These are phyloP conservation scores for Parmelia sp. DNA, from an alignment of 495 filamentous ascomycete species.

Conservation along the genomic window DNA sequence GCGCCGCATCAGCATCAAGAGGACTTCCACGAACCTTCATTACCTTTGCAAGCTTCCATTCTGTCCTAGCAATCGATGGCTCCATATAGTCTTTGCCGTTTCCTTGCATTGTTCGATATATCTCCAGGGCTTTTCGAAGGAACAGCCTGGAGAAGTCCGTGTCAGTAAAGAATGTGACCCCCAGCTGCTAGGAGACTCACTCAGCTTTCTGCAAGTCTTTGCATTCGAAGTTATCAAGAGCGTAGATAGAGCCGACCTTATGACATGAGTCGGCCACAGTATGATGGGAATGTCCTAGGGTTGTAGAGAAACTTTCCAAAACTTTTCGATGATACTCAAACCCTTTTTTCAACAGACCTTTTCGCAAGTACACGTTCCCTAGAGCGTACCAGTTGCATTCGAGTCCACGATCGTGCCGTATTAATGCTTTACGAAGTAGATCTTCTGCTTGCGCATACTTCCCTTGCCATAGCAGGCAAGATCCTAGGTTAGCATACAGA, in stretches of 20 bases:
- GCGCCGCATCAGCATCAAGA: neutral
- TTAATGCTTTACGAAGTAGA: conserved; percentile 1
- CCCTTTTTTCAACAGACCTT: neutral
- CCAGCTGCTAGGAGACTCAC: neutral
- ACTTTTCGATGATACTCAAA: neutral
- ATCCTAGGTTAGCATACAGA: conserved; percentile 3
- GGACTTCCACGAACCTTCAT: neutral
- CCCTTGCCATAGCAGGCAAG: conserved; percentile 3
- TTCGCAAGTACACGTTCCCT: conserved; percentile 1
- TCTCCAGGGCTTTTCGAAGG: neutral
- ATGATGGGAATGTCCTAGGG: neutral
- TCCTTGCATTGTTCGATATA: neutral
- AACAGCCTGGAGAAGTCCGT: neutral
- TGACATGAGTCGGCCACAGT: conserved; percentile 2
- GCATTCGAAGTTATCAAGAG: neutral
- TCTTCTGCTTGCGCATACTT: neutral
- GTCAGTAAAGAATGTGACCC: neutral
- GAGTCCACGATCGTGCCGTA: neutral
- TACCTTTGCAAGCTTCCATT: conserved; percentile 6
- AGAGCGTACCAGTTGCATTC: conserved; percentile 1
- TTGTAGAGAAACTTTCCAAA: conserved; percentile 1
- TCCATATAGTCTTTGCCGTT: neutral
- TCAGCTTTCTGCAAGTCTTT: conserved; percentile 1
- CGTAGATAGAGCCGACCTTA: conserved; percentile 1
- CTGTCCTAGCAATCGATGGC: neutral